phyloP scores from a whole-genome alignment of 495 filamentous ascomycete genomes.

The Neurospora tetraspora region DNA sequence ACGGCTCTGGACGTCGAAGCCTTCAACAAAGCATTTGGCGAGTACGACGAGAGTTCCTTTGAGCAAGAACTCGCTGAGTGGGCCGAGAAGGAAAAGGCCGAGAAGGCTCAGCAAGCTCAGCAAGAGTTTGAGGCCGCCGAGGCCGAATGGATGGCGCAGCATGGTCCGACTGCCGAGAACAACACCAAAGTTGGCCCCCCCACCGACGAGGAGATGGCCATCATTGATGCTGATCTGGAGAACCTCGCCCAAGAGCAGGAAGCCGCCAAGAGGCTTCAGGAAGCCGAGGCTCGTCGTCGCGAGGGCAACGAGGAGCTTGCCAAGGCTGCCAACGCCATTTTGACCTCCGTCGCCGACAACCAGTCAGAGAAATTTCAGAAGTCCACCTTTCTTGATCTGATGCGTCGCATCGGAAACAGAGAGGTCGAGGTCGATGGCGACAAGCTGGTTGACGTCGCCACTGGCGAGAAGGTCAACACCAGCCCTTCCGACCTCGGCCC shows the following conservation, averaged over 20 bases:
- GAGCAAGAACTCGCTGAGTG: slow-evolving; percentile 14
- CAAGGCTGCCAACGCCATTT: slow-evolving; percentile 27
- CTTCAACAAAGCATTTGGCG: slow-evolving; percentile 20
- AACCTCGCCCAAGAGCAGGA: slow-evolving; percentile 13
- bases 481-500: background rate
- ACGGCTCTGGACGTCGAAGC: slow-evolving; percentile 16
- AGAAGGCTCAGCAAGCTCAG: slow-evolving; percentile 2
- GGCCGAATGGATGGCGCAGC: slow-evolving; percentile 22
- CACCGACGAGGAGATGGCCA: slow-evolving; percentile 11
- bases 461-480: slow-evolving; percentile 14
- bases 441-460: slow-evolving; percentile 24
- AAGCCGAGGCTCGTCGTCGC: background rate
- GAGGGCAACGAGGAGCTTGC: slow-evolving; percentile 25
- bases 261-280: background rate
- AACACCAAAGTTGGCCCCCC: background rate
- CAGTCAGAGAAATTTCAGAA: slow-evolving; percentile 33
- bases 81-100: slow-evolving; percentile 4
- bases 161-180: slow-evolving; percentile 14
- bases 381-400: slow-evolving; percentile 32
- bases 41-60: slow-evolving; percentile 13
- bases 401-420: slow-evolving; percentile 29
- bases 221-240: slow-evolving; percentile 9
- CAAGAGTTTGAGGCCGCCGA: slow-evolving; percentile 13
- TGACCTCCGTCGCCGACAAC: slow-evolving; percentile 28
- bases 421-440: slow-evolving; percentile 32